Percentiles rank a stretch among this genome's conserved stretches.
Evolutionary conservation across 208 protist species (phyloP).

Genomic region (Leishmania gerbilli): DNA sequence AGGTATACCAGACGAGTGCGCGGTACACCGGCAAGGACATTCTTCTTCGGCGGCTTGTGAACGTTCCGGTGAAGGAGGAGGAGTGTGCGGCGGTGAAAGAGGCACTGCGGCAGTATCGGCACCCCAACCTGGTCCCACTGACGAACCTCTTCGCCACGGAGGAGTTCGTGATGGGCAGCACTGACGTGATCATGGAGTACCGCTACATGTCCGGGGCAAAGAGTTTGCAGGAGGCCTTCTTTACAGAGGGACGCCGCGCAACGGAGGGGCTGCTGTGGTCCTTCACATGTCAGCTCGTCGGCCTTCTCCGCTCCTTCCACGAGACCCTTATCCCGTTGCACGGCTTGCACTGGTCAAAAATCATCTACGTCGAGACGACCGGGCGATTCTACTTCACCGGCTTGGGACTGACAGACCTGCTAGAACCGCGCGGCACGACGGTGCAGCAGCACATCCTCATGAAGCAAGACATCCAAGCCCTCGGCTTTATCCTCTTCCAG

Average conservation of each 20-base stretch:
- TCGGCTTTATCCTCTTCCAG: constrained; percentile 85
- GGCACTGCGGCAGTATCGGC: constrained; percentile 66
- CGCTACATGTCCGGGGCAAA: constrained; percentile 79
- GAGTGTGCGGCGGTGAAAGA: constrained; percentile 63
- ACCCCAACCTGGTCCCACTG: constrained; percentile 84
- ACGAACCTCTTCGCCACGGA: constrained; percentile 74
- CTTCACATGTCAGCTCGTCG: constrained; percentile 85
- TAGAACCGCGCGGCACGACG: constrained; percentile 50
- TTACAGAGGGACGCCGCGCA: constrained; percentile 54
- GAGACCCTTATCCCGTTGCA: constrained; percentile 74
- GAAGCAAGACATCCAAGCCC: constrained; percentile 77
- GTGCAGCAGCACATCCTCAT: constrained; percentile 47
- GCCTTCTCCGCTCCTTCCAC: constrained; percentile 86
- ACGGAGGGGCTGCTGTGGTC: constrained; percentile 89
- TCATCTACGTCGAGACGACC: constrained; percentile 78
- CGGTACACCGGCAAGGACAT: constrained; percentile 81
- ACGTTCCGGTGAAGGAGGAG: constrained; percentile 50
- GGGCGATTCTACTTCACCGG: constrained; percentile 87
- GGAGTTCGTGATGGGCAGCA: constrained; percentile 87
- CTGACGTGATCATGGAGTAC: constrained; percentile 88
- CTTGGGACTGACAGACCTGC: constrained; percentile 75
- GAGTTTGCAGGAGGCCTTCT: constrained; percentile 80
- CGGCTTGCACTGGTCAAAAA: constrained; percentile 83
- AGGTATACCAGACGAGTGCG: constrained; percentile 78
- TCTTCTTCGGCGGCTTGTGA: constrained; percentile 75